Percentiles rank a stretch among this genome's conserved stretches.
phyloP scores from a whole-genome alignment of 1,139 yeast species.

The Geotrichum macrosporum region DNA sequence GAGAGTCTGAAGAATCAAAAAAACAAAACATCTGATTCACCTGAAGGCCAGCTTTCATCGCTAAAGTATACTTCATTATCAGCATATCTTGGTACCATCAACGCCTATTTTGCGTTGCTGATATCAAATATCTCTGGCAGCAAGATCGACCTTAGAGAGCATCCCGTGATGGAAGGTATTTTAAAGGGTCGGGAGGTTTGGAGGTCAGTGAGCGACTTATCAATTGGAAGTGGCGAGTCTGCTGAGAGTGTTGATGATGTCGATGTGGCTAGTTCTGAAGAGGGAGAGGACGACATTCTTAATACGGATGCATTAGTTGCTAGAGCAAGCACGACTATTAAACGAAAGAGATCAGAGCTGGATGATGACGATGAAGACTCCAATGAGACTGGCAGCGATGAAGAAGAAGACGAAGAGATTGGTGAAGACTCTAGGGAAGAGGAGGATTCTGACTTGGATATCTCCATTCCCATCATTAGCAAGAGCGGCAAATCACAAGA shows the following conservation, averaged over 20 bases:
- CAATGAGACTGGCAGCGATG: conserved; percentile 15
- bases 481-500: conserved; percentile 23
- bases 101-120: conserved; percentile 71
- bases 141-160: conserved; percentile 71
- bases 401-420: conserved; percentile 29
- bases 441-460: conserved; percentile 37
- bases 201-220: conserved; percentile 44
- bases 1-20: conserved; percentile 34
- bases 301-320: conserved; percentile 20
- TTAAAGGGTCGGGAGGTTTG: conserved; percentile 81
- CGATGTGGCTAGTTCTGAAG: conserved; percentile 26
- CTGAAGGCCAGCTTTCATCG: conserved; percentile 39
- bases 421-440: conserved; percentile 33
- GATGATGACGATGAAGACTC: conserved; percentile 28
- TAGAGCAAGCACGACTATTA: conserved; percentile 19
- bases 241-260: conserved; percentile 20
- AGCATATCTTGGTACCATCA: conserved; percentile 69
- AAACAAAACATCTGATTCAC: conserved; percentile 32
- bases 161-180: conserved; percentile 82
- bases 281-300: conserved; percentile 23
- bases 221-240: conserved; percentile 24
- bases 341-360: conserved; percentile 20
- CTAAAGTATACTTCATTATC: conserved; percentile 53
- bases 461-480: conserved; percentile 47
- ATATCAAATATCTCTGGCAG: conserved; percentile 51